Evolutionary conservation across 164 flowering plant species (phyloP).

Genomic region (Nymphaea thermarum): DNA sequence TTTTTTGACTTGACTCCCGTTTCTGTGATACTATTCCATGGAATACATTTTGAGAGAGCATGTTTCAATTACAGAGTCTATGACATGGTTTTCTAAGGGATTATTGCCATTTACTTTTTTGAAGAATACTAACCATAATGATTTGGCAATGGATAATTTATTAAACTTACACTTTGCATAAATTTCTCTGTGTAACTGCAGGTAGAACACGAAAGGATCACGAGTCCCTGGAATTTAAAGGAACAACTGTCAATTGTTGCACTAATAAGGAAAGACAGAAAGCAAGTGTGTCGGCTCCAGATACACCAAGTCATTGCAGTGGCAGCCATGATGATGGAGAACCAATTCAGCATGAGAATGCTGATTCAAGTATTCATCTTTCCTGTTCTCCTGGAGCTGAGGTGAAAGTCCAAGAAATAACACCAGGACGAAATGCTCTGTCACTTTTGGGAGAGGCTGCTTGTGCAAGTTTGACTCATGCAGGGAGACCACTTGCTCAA

Average conservation of each 20-base stretch:
- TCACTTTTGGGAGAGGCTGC: slow-evolving; percentile 8
- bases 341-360: neutral
- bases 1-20: too few relatives aligned
- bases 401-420: slow-evolving; percentile 6
- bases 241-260: neutral
- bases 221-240: neutral
- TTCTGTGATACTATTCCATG: too few relatives aligned
- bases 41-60: too few relatives aligned
- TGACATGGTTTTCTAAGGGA: neutral
- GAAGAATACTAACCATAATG: too few relatives aligned
- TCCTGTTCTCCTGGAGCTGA: neutral
- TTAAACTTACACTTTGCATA: neutral
- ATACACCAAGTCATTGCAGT: neutral
- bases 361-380: neutral
- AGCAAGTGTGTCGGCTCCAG: neutral
- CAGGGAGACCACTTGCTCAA: slow-evolving; percentile 3
- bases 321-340: neutral
- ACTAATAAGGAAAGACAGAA: neutral
- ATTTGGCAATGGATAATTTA: too few relatives aligned
- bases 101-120: too few relatives aligned
- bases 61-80: neutral
- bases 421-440: slow-evolving; percentile 7
- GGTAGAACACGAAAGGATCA: neutral
- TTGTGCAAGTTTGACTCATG: slow-evolving; percentile 6
- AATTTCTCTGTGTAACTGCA: neutral